A percentile compares a stretch with the other conserved stretches of the same genome.
Conservation (phyloP, 352 stramenopile genomes). For the Aphanomyces euteiches region DNA sequence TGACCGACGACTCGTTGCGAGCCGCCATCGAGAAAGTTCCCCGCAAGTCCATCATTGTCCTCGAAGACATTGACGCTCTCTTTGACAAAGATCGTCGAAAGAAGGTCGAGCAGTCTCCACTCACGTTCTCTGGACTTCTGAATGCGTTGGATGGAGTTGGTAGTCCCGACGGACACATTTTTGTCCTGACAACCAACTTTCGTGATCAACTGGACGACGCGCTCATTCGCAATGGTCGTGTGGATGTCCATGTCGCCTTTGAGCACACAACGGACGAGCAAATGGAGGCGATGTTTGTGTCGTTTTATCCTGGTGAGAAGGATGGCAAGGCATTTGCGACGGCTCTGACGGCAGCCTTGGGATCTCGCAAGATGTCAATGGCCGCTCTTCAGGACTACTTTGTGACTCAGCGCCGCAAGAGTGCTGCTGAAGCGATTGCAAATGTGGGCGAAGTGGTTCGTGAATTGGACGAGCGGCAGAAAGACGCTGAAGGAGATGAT, state of each 20-base stretch:
- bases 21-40: slow-evolving; percentile 7
- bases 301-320: slow-evolving; percentile 2
- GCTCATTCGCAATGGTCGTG: slow-evolving; percentile 36
- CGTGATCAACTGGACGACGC: slow-evolving; percentile 36
- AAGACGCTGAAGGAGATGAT: too few relatives aligned
- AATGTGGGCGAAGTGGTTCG: too few relatives aligned
- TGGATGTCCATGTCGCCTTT: slow-evolving; percentile 32
- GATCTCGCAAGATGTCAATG: slow-evolving; percentile 7
- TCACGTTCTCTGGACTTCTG: slow-evolving; percentile 37
- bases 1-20: slow-evolving; percentile 15
- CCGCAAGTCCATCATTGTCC: slow-evolving; percentile 29
- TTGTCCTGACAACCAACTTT: slow-evolving; percentile 37
- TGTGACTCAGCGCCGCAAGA: slow-evolving; percentile 9
- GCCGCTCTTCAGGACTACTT: slow-evolving; percentile 12
- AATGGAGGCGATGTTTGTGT: slow-evolving; percentile 3
- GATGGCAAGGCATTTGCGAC: background rate
- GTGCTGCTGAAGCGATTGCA: background rate
- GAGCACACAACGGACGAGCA: background rate
- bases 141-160: slow-evolving; percentile 38
- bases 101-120: slow-evolving; percentile 13
- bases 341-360: background rate
- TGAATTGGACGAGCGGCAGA: too few relatives aligned
- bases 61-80: slow-evolving; percentile 40
- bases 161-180: slow-evolving; percentile 31
- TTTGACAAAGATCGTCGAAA: slow-evolving; percentile 28